Conservation (phyloP, 257 asterid species). For the Coffea eugenioides region DNA sequence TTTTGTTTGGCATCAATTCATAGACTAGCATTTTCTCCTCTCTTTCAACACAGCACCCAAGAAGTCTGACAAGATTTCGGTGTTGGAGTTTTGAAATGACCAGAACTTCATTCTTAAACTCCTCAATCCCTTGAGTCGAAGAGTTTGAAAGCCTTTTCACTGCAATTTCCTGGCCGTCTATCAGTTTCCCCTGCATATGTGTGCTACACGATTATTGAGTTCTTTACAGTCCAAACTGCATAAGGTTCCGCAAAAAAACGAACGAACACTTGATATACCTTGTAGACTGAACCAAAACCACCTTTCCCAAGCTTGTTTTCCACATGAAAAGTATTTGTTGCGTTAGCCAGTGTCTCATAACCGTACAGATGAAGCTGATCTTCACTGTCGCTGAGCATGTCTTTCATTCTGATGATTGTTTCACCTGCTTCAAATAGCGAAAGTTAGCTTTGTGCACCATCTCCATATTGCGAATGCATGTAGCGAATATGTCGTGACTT, state of each 20-base stretch:
- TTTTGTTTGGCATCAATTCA: constrained; percentile 17
- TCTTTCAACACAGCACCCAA: constrained; percentile 15
- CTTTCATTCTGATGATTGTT: neutral
- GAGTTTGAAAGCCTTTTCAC: constrained; percentile 12
- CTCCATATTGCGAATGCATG: constrained; percentile 15
- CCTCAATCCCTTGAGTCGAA: constrained; percentile 11
- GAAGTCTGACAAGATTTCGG: constrained; percentile 15
- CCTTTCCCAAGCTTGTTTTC: constrained; percentile 53
- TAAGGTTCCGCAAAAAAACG: neutral
- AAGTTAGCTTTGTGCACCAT: constrained; percentile 7
- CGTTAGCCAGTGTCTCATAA: constrained; percentile 35
- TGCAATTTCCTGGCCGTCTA: constrained; percentile 9
- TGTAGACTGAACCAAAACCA: constrained; percentile 68
- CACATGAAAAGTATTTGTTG: constrained; percentile 46
- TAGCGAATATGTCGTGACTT: constrained; percentile 5
- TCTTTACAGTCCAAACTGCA: neutral
- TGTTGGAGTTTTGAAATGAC: constrained; percentile 16
- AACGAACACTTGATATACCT: constrained; percentile 29
- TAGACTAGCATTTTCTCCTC: constrained; percentile 16
- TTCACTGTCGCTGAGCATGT: neutral
- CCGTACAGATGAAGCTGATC: constrained; percentile 10
- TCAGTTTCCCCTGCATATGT: constrained; percentile 8
- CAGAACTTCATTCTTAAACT: constrained; percentile 15
- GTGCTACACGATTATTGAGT: neutral
- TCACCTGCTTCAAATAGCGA: neutral